Percentiles rank a stretch among this genome's conserved stretches.
These are phyloP conservation scores for Colletotrichum horii DNA, from an alignment of 2,329 filamentous ascomycete genomes.

Conservation along the genomic window DNA sequence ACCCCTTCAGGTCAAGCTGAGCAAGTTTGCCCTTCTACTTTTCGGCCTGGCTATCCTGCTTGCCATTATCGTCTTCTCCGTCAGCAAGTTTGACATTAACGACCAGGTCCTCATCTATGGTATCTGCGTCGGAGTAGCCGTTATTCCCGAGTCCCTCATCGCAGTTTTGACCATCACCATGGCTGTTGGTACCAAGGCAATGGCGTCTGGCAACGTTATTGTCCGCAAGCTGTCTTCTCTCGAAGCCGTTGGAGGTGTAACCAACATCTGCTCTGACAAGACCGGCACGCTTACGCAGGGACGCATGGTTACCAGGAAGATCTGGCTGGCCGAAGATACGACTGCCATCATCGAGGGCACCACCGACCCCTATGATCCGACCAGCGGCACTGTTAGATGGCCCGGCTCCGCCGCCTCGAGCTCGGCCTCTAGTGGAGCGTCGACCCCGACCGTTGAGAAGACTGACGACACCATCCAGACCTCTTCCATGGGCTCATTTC, in stretches of 20 bases:
- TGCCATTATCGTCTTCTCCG: slow-evolving; percentile 66
- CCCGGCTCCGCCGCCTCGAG: slow-evolving; percentile 38
- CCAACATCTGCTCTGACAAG: slow-evolving; percentile 74
- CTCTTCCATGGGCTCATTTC: slow-evolving; percentile 48
- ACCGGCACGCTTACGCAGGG: slow-evolving; percentile 71
- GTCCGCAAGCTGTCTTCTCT: slow-evolving; percentile 69
- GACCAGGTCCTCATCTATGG: slow-evolving; percentile 66
- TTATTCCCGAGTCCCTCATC: slow-evolving; percentile 71
- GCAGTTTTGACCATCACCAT: slow-evolving; percentile 76
- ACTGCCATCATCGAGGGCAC: slow-evolving; percentile 59
- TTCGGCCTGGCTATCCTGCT: slow-evolving; percentile 73
- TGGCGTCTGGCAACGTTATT: slow-evolving; percentile 69
- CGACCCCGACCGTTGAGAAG: slow-evolving; percentile 28
- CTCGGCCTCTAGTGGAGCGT: slow-evolving; percentile 32
- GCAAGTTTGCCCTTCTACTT: slow-evolving; percentile 82
- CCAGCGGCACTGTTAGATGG: slow-evolving; percentile 57
- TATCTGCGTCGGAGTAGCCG: slow-evolving; percentile 66
- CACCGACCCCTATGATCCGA: slow-evolving; percentile 66
- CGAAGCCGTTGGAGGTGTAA: slow-evolving; percentile 73
- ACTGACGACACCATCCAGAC: slow-evolving; percentile 28
- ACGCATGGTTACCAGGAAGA: slow-evolving; percentile 69
- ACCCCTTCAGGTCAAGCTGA: slow-evolving; percentile 83
- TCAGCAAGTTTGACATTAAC: slow-evolving; percentile 56
- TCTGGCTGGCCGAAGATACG: slow-evolving; percentile 63
- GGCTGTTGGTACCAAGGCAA: slow-evolving; percentile 68